These are phyloP conservation scores for Blastobotrys indianensis DNA, from an alignment of 1,139 yeast species.

Conservation along the genomic window DNA sequence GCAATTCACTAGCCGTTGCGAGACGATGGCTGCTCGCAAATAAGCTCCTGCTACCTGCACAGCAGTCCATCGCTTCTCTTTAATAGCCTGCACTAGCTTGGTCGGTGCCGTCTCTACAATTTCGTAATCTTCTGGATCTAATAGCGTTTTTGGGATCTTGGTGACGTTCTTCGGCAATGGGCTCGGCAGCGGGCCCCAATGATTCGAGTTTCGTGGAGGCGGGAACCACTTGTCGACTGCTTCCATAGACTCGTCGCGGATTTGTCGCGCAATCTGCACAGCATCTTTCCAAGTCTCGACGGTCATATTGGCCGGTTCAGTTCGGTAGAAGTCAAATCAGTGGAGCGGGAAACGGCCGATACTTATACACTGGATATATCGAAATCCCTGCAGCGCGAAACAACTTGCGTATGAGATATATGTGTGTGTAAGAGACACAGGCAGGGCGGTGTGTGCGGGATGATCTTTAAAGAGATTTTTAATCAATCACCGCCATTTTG, in stretches of 20 bases:
- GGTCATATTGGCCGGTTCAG: too few relatives aligned
- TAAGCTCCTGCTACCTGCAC: conserved; percentile 45
- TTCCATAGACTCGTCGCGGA: conserved; percentile 29
- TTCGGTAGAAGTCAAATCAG: too few relatives aligned
- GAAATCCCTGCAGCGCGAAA: too few relatives aligned
- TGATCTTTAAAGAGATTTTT: too few relatives aligned
- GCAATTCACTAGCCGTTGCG: conserved; percentile 47
- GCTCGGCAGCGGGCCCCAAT: conserved; percentile 23
- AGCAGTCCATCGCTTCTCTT: conserved; percentile 38
- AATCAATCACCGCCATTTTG: too few relatives aligned
- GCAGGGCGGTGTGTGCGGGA: too few relatives aligned
- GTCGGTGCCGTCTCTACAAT: conserved; percentile 29
- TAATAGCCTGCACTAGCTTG: conserved; percentile 36
- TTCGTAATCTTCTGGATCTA: conserved; percentile 23
- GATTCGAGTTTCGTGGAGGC: conserved; percentile 23
- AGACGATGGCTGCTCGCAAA: conserved; percentile 51
- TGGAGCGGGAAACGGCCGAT: too few relatives aligned
- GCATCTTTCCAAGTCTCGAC: conserved; percentile 9
- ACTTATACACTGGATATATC: too few relatives aligned
- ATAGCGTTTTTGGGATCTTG: conserved; percentile 22
- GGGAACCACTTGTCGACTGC: conserved; percentile 26
- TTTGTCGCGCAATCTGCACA: conserved; percentile 11
- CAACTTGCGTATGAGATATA: too few relatives aligned
- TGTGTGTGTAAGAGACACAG: too few relatives aligned
- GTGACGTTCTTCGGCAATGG: conserved; percentile 28